These are phyloP conservation scores for Saitozyma podzolica DNA, from an alignment of 768 basidiomycete species.

Conservation along the genomic window DNA sequence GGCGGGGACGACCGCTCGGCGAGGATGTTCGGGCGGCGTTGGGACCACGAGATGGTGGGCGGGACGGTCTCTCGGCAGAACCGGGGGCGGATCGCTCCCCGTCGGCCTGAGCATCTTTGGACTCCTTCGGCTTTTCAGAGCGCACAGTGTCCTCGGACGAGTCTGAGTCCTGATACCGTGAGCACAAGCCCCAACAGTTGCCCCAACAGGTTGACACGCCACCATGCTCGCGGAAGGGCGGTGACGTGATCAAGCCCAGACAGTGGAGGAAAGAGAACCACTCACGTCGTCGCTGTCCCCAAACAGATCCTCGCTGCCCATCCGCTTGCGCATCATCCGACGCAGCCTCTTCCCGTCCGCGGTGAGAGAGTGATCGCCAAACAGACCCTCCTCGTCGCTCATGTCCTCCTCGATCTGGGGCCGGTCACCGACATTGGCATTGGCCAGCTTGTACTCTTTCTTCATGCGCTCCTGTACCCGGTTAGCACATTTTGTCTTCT, in stretches of 20 bases:
- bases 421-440: conserved; percentile 41
- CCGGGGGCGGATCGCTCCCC: conserved; percentile 8
- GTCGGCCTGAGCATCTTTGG: conserved; percentile 13
- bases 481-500: conserved; percentile 1
- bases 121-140: conserved; percentile 11
- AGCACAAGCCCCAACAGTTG: not conserved
- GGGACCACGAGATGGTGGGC: conserved; percentile 30
- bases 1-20: conserved; percentile 18
- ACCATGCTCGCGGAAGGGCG: not conserved
- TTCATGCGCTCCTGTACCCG: conserved; percentile 34
- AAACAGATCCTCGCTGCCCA: conserved; percentile 25
- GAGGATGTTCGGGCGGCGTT: conserved; percentile 24
- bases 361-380: conserved; percentile 27
- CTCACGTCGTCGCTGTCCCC: conserved; percentile 24
- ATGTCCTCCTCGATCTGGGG: conserved; percentile 38
- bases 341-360: conserved; percentile 38
- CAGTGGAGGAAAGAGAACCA: too few species aligned
- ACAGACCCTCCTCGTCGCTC: conserved; percentile 30
- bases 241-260: conserved; percentile 15
- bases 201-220: not conserved
- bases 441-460: conserved; percentile 42
- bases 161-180: conserved; percentile 9
- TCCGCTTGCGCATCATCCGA: conserved; percentile 37
- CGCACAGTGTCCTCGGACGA: conserved; percentile 8
- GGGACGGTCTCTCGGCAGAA: conserved; percentile 17